Evolutionary conservation across 306 rosid genomes (phyloP).

Genomic region (Canavalia ensiformis): DNA sequence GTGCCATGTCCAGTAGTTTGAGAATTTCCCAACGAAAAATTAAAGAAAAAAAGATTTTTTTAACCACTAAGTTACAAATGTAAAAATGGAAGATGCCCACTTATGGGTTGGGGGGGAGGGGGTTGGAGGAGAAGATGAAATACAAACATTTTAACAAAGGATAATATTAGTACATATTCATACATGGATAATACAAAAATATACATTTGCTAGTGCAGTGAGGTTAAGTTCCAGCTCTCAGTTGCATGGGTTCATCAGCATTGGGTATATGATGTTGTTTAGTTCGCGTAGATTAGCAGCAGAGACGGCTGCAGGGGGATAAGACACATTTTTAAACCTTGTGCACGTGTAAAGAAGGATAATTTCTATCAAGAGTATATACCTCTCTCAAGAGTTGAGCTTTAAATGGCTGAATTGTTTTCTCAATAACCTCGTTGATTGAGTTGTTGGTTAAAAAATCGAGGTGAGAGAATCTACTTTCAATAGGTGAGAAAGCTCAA

Average conservation of each 20-base stretch:
- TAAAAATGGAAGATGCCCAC: conserved; percentile 37
- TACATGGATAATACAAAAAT: conserved; percentile 56
- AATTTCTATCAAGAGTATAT: conserved; percentile 28
- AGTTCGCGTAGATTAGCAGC: conserved; percentile 48
- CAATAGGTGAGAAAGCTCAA: conserved; percentile 46
- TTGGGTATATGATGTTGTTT: conserved; percentile 32
- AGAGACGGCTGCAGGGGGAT: conserved; percentile 48
- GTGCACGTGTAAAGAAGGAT: conserved; percentile 19
- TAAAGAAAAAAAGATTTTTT: not conserved
- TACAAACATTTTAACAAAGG: conserved; percentile 48
- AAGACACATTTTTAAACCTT: conserved; percentile 42
- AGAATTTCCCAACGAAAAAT: not conserved
- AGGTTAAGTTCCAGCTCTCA: conserved; percentile 46
- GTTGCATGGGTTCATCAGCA: conserved; percentile 46
- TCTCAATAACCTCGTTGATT: conserved; percentile 35
- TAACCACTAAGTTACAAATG: conserved; percentile 51
- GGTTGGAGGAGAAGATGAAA: conserved; percentile 22
- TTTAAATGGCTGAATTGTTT: conserved; percentile 33
- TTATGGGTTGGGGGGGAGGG: conserved; percentile 18
- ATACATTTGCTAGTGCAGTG: conserved; percentile 51
- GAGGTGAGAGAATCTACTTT: conserved; percentile 27
- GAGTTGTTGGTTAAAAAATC: conserved; percentile 34
- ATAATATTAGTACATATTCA: conserved; percentile 48
- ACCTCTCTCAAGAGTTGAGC: conserved; percentile 49
- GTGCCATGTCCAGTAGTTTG: conserved; percentile 12